Conservation (phyloP, 441 rosid species). For the Francoa sonchifolia region DNA sequence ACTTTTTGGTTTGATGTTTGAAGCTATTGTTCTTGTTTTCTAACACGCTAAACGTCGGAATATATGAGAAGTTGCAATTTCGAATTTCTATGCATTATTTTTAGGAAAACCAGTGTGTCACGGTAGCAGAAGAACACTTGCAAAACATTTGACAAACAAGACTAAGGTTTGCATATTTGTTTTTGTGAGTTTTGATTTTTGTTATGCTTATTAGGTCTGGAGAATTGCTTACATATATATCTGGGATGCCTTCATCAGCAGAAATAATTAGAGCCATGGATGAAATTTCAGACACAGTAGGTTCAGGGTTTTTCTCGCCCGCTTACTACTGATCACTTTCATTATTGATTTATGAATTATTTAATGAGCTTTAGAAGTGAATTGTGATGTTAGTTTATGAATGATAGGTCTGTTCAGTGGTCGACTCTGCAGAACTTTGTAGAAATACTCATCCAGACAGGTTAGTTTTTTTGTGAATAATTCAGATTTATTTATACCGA, state of each 20-base stretch:
- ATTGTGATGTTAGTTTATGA: slow-evolving; percentile 12
- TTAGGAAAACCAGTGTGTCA: neutral
- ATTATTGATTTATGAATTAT: neutral
- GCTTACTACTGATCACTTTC: neutral
- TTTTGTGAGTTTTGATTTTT: neutral
- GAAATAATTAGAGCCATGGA: slow-evolving; percentile 77
- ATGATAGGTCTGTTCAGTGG: slow-evolving; percentile 71
- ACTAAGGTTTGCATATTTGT: neutral
- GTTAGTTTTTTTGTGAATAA: slow-evolving; percentile 18
- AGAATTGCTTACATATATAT: slow-evolving; percentile 55
- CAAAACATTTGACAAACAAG: neutral
- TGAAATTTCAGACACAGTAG: slow-evolving; percentile 77
- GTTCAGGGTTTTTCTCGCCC: slow-evolving; percentile 7
- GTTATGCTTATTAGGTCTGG: slow-evolving; percentile 38
- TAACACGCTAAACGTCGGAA: neutral
- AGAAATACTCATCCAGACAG: slow-evolving; percentile 92
- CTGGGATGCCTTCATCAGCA: slow-evolving; percentile 56
- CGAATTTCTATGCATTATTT: neutral
- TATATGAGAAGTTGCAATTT: no score
- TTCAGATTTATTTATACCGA: neutral
- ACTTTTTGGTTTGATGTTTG: neutral
- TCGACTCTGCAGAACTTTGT: slow-evolving; percentile 95
- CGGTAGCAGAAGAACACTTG: neutral
- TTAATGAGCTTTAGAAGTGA: neutral
- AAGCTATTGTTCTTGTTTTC: neutral